Evolutionary conservation across 2,329 filamentous ascomycete genomes (phyloP), one percentile per base, ranked within the genome.

Genomic region (Ascochyta fabae): DNA sequence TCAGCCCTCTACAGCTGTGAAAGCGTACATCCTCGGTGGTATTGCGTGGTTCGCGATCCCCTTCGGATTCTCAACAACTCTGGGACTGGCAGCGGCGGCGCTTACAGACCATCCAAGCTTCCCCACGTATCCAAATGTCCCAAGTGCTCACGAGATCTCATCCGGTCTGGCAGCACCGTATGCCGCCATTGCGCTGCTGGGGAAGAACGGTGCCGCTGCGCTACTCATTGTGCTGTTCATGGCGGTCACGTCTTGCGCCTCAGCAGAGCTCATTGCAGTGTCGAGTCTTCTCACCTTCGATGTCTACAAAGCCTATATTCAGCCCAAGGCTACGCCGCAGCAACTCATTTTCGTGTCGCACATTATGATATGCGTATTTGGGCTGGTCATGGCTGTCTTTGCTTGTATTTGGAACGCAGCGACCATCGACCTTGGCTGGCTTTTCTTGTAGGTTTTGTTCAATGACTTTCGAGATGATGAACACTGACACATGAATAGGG

Each of bases 1-100:
- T 2, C 64, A 67, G 24, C 67, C 68, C 1, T 66, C 67, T 1
- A 69, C 66, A 12, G 68, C 68, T 2, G 67, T 72, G 3, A 61
- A 56, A 19, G 68, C 66, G 0, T 73, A 73, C 41, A 64, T 73
- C 5, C 68, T 82, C 3, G 79, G 78, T 16, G 79, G 52, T 1
- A 64, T 82, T 6, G 79, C 78, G 3, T 81, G 79, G 75, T 81
- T 81, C 55, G 80, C 77, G 4, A 80, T 82, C 16, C 80, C 80
- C 3, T 54, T 54, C 23, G 52, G 52, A n/a, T 54, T 54, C 34
- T 75, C 78, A 1, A 81, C 80, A 1, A 80, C 78, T 1, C 67
- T 82, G 49, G 80, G 80, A 12, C 72, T 82, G 2, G 71, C 75
- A 15, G 78, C 77, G 0, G 76, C 76, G 1, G 80, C 79, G 6